Base-by-base conservation (phyloP, 2,329 filamentous ascomycete genomes). In the Apiospora koreana region DNA sequence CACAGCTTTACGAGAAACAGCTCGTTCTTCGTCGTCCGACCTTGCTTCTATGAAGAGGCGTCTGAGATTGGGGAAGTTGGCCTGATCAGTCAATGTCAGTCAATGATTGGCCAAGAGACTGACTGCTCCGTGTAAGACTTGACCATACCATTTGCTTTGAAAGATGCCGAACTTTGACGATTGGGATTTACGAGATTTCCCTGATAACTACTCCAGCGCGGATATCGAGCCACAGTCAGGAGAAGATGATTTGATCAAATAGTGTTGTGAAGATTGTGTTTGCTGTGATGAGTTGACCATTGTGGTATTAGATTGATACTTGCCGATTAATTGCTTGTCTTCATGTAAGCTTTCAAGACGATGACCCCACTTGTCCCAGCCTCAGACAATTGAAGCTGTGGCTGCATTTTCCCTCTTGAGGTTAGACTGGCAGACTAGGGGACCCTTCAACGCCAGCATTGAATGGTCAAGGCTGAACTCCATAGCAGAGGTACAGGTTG, bases 11-110 rank as follows among this genome's bases (percentile, higher is more conserved):
- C 96, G 88, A 18, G 96, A 98, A 75, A 98, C 96, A 72, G 94
- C 93, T 80, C 96, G 93, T 82, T 98, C 96, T 81, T 99, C 96
- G 69, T 93, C 92, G 78, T 98, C 95, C 3, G 94, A 95, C 71
- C 96, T 89, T 42, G 95, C 93, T 83, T 98, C 95, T 68, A 98
- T 95, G 79, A 99, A 98, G 71, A 99, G 91, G 18, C 96, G 93
- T 67, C 96, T 91, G n/a, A 99, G 88, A 79, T 99, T 98, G 45
- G 96, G 96, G 68, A 98, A 89, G 79, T 91, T 95, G 48, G 92
- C 93, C 84, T 93, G 18, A 18, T 28, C 93, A 28, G 23, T 5
- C 48, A 28, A n/a, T 38, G 54, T 62, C 31, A 62, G 31, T 62
- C 28, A 62, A 23, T 21, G 12, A 43, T 2, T 43, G 16, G n/a